These are phyloP conservation scores for Pythium plurisporium DNA, from an alignment of 352 stramenopile genomes.

Conservation along the genomic window DNA sequence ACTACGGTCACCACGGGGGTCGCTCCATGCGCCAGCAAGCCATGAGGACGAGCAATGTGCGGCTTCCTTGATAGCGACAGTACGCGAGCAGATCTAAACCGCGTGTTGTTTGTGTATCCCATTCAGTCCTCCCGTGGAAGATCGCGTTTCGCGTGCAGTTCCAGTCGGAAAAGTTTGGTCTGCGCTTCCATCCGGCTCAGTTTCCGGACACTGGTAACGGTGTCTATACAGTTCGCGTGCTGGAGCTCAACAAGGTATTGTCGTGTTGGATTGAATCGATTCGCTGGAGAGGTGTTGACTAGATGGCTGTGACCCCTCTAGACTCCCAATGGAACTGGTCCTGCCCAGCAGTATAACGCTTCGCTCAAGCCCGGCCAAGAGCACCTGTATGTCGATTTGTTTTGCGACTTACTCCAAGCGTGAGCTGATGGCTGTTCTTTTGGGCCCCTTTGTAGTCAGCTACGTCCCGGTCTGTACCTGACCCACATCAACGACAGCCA, in stretches of 20 bases:
- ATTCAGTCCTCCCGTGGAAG: conserved; percentile 67
- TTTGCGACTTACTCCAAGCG: background rate
- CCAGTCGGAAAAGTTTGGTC: conserved; percentile 66
- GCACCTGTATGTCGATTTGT: conserved; percentile 39
- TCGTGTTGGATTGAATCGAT: too few relatives aligned
- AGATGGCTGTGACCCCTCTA: too few relatives aligned
- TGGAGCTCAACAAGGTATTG: conserved; percentile 68
- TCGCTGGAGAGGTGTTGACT: too few relatives aligned
- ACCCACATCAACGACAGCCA: conserved; percentile 80
- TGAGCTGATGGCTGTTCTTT: background rate
- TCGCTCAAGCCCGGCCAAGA: conserved; percentile 48
- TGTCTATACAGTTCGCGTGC: conserved; percentile 74
- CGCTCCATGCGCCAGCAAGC: background rate
- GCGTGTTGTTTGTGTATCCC: background rate
- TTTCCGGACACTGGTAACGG: conserved; percentile 81
- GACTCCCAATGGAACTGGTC: conserved; percentile 39
- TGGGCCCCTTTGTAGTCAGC: conserved; percentile 14
- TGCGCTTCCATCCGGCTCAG: conserved; percentile 75
- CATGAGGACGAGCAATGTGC: conserved; percentile 14
- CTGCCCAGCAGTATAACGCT: conserved; percentile 70
- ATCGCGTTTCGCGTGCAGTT: conserved; percentile 84
- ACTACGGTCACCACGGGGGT: conserved; percentile 20
- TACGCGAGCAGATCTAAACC: background rate
- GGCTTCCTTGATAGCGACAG: background rate
- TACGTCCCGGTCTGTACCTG: conserved; percentile 70